Percentiles rank a stretch among this genome's conserved stretches.
phyloP scores from a whole-genome alignment of 2,329 filamentous ascomycete species.

The Nemania diffusa region DNA sequence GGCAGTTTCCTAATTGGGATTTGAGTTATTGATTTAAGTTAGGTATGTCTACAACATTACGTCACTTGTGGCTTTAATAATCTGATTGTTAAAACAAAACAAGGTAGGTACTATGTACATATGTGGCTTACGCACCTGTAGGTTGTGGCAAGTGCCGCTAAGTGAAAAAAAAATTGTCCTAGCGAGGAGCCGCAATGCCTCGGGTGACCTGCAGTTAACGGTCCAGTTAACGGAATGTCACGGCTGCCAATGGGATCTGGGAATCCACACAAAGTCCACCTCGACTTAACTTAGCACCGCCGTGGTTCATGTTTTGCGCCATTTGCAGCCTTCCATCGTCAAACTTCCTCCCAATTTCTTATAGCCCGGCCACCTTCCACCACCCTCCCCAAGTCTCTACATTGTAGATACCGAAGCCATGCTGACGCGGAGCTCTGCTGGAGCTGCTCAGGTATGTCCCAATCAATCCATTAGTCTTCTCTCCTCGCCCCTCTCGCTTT shows the following conservation, averaged over 20 bases:
- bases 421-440: constrained; percentile 67
- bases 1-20: neutral
- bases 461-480: constrained; percentile 1
- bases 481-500: constrained; percentile 33
- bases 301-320: constrained; percentile 45
- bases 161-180: constrained; percentile 7
- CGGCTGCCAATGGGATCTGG: constrained; percentile 37
- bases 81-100: neutral
- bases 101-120: neutral
- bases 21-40: neutral
- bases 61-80: neutral
- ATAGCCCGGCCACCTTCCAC: constrained; percentile 35
- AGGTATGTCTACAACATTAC: neutral
- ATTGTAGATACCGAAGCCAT: constrained; percentile 51
- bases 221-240: constrained; percentile 40
- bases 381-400: constrained; percentile 22
- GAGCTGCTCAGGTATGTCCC: constrained; percentile 66
- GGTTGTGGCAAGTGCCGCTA: constrained; percentile 18
- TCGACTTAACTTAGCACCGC: constrained; percentile 29
- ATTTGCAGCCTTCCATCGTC: constrained; percentile 45
- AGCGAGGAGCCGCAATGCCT: constrained; percentile 21
- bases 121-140: neutral
- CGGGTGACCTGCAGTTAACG: constrained; percentile 12
- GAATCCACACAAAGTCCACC: constrained; percentile 30
- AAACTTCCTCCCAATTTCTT: constrained; percentile 31